Evolutionary conservation across 164 flowering plant species (phyloP).

Genomic region (Echeveria elegans): DNA sequence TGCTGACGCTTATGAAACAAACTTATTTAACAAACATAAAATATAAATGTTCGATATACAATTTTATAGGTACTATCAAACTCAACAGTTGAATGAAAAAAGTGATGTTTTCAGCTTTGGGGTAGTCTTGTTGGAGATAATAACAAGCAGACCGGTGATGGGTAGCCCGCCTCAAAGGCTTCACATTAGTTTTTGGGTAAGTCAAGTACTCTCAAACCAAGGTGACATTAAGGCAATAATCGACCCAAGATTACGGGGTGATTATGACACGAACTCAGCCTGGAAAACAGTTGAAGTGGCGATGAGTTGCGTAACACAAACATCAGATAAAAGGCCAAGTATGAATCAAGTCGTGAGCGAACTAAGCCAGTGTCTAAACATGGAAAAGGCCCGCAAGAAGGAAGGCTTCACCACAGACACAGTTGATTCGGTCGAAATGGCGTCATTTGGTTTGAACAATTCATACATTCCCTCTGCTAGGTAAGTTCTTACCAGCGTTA

Average conservation of each 20-base stretch:
- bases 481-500: constrained; percentile 8
- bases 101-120: constrained; percentile 1
- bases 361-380: constrained; percentile 14
- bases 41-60: neutral
- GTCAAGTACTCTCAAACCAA: constrained; percentile 5
- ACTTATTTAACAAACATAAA: neutral
- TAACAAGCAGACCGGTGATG: neutral
- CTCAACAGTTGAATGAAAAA: neutral
- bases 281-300: constrained; percentile 26
- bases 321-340: constrained; percentile 19
- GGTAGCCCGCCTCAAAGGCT: neutral
- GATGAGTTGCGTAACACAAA: constrained; percentile 22
- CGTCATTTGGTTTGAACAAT: neutral
- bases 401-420: neutral
- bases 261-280: constrained; percentile 11
- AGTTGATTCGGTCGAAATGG: constrained; percentile 4
- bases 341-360: constrained; percentile 26
- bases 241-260: constrained; percentile 22
- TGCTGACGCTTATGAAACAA: neutral
- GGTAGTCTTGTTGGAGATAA: neutral
- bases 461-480: neutral
- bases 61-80: neutral
- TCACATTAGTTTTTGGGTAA: constrained; percentile 23
- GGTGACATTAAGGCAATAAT: constrained; percentile 22
- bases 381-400: constrained; percentile 10